Percentiles rank a stretch among this genome's conserved stretches.
These are phyloP conservation scores for Puccinia horiana DNA, from an alignment of 1,284 basidiomycete genomes.

Conservation along the genomic window DNA sequence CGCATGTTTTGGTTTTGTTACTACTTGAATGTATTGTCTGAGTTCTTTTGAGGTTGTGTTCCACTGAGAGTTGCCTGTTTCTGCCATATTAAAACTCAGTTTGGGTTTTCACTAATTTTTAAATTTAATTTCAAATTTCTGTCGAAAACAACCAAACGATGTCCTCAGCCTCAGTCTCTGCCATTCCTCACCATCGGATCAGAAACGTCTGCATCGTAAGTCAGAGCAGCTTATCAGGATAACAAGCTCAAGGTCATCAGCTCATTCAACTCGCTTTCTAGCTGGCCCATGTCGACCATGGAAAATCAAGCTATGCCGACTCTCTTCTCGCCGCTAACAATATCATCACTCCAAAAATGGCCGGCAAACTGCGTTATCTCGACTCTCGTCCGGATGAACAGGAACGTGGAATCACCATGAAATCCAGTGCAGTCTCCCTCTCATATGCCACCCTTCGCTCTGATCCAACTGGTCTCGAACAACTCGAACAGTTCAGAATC, in stretches of 20 bases:
- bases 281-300: conserved; percentile 53
- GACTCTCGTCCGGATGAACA: conserved; percentile 97
- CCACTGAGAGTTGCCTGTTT: too few species aligned
- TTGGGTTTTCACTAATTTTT: background rate
- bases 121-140: background rate
- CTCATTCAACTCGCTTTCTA: background rate
- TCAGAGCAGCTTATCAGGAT: background rate
- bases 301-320: conserved; percentile 74
- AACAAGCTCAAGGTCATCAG: background rate
- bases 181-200: conserved; percentile 23
- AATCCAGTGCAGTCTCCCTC: conserved; percentile 75
- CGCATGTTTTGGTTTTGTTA: too few species aligned
- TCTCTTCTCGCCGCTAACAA: conserved; percentile 93
- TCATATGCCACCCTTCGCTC: conserved; percentile 42
- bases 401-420: conserved; percentile 98
- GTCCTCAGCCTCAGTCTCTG: conserved; percentile 8
- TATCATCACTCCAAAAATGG: conserved; percentile 92
- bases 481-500: conserved; percentile 69
- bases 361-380: conserved; percentile 92
- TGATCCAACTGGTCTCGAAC: conserved; percentile 15
- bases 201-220: conserved; percentile 49
- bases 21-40: too few species aligned
- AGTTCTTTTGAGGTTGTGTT: too few species aligned
- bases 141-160: background rate
- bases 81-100: too few species aligned